phyloP scores from a whole-genome alignment of 805 yeast species.

The Kazachstania viticola region DNA sequence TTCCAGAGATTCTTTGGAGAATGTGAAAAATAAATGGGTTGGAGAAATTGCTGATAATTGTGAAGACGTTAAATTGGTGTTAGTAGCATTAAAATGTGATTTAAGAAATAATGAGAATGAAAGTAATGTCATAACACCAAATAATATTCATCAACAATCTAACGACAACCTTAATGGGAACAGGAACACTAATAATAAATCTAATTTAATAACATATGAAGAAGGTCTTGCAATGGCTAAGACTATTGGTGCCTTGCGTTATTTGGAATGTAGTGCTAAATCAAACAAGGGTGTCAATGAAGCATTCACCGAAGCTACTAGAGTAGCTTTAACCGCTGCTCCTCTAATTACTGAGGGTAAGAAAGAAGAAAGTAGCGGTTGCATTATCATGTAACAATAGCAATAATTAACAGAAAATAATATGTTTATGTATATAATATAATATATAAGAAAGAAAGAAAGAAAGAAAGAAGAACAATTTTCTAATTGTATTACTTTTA shows the following conservation, averaged over 20 bases:
- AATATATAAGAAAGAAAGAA: too few relatives aligned
- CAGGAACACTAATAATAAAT: conserved; percentile 17
- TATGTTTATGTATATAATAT: too few relatives aligned
- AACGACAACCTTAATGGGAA: conserved; percentile 16
- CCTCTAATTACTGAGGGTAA: conserved; percentile 57
- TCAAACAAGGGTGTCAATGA: conserved; percentile 97
- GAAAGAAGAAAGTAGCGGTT: conserved; percentile 24
- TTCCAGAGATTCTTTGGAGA: conserved; percentile 85
- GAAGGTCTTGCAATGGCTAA: conserved; percentile 92
- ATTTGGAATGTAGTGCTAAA: conserved; percentile 94
- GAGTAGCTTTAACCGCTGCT: conserved; percentile 86
- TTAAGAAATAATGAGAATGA: conserved; percentile 60
- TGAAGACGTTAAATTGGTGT: conserved; percentile 86
- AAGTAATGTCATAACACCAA: conserved; percentile 21
- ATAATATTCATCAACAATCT: conserved; percentile 20
- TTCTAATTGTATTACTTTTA: too few relatives aligned
- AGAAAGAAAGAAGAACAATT: too few relatives aligned
- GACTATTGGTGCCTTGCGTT: conserved; percentile 84
- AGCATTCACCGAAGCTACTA: conserved; percentile 96
- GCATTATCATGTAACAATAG: conserved; percentile 33
- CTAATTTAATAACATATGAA: conserved; percentile 63
- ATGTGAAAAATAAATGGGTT: conserved; percentile 93
- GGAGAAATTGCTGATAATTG: conserved; percentile 95
- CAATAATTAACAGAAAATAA: too few relatives aligned
- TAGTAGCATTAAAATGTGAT: conserved; percentile 93